A percentile compares a stretch with the other conserved stretches of the same genome.
Evolutionary conservation across 305 asterid genomes (phyloP).

Genomic region (Withania somnifera): DNA sequence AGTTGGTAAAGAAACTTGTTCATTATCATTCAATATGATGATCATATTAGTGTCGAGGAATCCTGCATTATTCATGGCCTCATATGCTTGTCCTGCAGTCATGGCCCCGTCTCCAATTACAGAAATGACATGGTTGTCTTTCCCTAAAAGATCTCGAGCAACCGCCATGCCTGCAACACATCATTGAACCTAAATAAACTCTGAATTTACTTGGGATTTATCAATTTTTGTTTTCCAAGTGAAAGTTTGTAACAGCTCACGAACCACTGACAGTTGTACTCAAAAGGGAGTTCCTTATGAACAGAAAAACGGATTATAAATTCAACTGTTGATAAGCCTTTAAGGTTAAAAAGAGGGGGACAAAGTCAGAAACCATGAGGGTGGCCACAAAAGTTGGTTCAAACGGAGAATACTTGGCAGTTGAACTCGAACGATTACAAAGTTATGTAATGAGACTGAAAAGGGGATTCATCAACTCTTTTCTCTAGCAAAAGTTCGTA

Average conservation of each 20-base stretch:
- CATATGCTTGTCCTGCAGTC: slow-evolving; percentile 82
- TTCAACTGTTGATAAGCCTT: no score
- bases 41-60: slow-evolving; percentile 57
- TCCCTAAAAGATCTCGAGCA: slow-evolving; percentile 57
- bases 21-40: slow-evolving; percentile 52
- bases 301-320: no score
- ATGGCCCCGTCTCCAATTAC: slow-evolving; percentile 74
- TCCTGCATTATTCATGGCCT: slow-evolving; percentile 81
- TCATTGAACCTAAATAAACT: neutral
- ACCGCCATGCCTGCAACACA: slow-evolving; percentile 60
- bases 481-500: no score
- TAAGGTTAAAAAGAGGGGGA: no score
- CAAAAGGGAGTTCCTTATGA: neutral
- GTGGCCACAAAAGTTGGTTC: neutral
- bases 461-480: neutral
- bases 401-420: neutral
- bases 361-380: neutral
- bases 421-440: neutral
- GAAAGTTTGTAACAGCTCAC: neutral
- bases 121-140: slow-evolving; percentile 48
- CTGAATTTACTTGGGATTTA: neutral
- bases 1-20: slow-evolving; percentile 63
- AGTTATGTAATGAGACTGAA: neutral
- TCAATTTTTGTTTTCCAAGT: neutral
- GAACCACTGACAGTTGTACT: neutral